Percentiles rank a stretch among this genome's conserved stretches.
phyloP scores from a whole-genome alignment of 2,329 filamentous ascomycete species.

The Rutstroemia sp. region DNA sequence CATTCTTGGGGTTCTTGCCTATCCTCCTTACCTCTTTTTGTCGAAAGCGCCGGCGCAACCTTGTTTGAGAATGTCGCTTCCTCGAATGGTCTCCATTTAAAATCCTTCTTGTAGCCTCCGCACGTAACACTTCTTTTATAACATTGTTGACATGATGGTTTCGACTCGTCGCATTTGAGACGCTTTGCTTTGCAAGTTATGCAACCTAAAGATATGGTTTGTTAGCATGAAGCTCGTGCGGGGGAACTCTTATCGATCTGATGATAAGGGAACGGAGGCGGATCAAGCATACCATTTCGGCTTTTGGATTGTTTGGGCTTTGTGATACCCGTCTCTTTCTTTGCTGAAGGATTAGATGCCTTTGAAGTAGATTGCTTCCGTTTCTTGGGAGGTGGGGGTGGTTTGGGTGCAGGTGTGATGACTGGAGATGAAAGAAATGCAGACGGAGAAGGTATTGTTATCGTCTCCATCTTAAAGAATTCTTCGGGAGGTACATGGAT shows the following conservation, averaged over 20 bases:
- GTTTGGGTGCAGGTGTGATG: conserved; percentile 24
- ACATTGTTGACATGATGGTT: conserved; percentile 61
- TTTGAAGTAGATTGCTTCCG: conserved; percentile 22
- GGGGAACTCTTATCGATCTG: conserved; percentile 17
- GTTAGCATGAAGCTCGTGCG: conserved; percentile 9
- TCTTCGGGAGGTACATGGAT: conserved; percentile 18
- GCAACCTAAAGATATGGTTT: conserved; percentile 45
- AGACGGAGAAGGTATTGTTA: conserved; percentile 53
- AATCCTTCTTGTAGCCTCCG: conserved; percentile 68
- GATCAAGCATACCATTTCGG: conserved; percentile 55
- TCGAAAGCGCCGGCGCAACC: conserved; percentile 13
- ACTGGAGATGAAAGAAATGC: conserved; percentile 40
- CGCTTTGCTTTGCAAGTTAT: conserved; percentile 67
- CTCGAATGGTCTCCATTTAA: conserved; percentile 67
- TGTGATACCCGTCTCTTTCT: conserved; percentile 32
- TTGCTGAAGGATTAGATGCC: conserved; percentile 17
- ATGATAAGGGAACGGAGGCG: conserved; percentile 20
- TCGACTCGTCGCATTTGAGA: conserved; percentile 67
- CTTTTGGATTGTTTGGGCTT: conserved; percentile 71
- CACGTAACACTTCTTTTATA: conserved; percentile 56
- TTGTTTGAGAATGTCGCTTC: conserved; percentile 49
- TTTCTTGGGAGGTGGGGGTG: conserved; percentile 17
- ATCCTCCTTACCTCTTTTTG: conserved; percentile 21
- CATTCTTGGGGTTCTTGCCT: neutral
- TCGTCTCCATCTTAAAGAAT: conserved; percentile 43